Evolutionary conservation across 495 filamentous ascomycete species (phyloP).

Genomic region (Ramalina peruviana): DNA sequence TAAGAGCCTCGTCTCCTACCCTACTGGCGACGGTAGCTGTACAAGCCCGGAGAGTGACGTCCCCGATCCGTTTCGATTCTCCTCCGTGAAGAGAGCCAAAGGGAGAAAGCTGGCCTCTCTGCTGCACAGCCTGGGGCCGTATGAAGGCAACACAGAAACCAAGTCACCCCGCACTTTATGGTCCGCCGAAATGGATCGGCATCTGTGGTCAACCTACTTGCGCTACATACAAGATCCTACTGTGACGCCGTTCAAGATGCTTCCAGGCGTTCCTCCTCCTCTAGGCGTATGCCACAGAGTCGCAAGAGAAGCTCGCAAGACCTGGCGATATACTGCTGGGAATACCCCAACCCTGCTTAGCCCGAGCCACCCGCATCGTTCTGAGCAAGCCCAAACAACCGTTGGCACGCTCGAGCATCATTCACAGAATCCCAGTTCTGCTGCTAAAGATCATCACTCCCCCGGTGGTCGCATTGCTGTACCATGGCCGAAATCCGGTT

Average conservation of each 20-base stretch:
- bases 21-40: slow-evolving; percentile 51
- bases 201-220: slow-evolving; percentile 84
- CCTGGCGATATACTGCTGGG: slow-evolving; percentile 54
- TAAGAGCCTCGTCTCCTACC: slow-evolving; percentile 49
- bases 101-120: slow-evolving; percentile 24
- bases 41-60: slow-evolving; percentile 52
- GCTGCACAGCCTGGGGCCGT: slow-evolving; percentile 12
- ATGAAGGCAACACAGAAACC: slow-evolving; percentile 3
- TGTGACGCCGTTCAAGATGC: slow-evolving; percentile 84
- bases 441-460: slow-evolving; percentile 49
- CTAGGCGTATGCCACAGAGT: slow-evolving; percentile 83
- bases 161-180: slow-evolving; percentile 29
- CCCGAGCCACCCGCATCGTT: slow-evolving; percentile 6
- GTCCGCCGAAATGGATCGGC: slow-evolving; percentile 83
- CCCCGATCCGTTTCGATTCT: slow-evolving; percentile 39
- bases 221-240: slow-evolving; percentile 82
- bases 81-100: slow-evolving; percentile 23
- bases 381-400: neutral
- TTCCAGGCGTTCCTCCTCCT: slow-evolving; percentile 74
- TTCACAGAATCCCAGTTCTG: slow-evolving; percentile 27
- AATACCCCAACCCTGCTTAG: slow-evolving; percentile 10
- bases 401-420: slow-evolving; percentile 12
- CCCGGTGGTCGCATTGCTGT: slow-evolving; percentile 34
- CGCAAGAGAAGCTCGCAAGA: slow-evolving; percentile 68
- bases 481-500: slow-evolving; percentile 70